phyloP scores from a whole-genome alignment of 305 asterid species.

The Fraxinus albicans region DNA sequence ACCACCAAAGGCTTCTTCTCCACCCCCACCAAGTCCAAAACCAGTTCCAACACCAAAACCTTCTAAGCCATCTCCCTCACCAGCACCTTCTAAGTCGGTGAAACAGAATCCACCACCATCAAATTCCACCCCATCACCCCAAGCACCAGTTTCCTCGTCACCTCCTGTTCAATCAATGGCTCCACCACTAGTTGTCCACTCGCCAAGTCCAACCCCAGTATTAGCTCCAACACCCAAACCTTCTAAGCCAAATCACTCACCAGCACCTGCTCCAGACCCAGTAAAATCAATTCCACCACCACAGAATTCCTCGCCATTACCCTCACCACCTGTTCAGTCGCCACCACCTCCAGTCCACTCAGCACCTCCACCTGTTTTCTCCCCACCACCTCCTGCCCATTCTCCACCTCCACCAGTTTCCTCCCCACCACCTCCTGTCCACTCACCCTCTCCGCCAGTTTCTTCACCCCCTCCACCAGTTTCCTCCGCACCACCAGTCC shows the following conservation, averaged over 20 bases:
- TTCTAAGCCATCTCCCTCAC: neutral
- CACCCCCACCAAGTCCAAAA: neutral
- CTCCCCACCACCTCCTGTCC: neutral
- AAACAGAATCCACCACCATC: neutral
- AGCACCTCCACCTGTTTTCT: neutral
- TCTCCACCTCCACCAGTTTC: neutral
- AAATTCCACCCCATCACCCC: neutral
- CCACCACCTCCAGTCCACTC: neutral
- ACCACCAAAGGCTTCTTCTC: neutral
- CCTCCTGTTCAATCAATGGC: neutral
- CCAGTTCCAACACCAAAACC: neutral
- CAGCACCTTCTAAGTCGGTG: neutral
- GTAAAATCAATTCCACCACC: neutral
- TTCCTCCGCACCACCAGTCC: conserved; percentile 4
- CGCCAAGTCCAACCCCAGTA: neutral
- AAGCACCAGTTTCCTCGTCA: neutral
- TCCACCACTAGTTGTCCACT: neutral
- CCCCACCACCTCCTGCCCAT: neutral
- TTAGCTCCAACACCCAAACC: neutral
- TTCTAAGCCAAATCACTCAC: neutral
- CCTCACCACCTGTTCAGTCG: neutral
- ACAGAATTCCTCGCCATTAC: neutral
- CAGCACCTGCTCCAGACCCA: neutral
- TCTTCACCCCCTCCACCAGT: neutral
- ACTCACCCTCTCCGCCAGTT: neutral